Evolutionary conservation across 73 alveolate genomes (phyloP).

Genomic region (Tetrahymena elliotti): DNA sequence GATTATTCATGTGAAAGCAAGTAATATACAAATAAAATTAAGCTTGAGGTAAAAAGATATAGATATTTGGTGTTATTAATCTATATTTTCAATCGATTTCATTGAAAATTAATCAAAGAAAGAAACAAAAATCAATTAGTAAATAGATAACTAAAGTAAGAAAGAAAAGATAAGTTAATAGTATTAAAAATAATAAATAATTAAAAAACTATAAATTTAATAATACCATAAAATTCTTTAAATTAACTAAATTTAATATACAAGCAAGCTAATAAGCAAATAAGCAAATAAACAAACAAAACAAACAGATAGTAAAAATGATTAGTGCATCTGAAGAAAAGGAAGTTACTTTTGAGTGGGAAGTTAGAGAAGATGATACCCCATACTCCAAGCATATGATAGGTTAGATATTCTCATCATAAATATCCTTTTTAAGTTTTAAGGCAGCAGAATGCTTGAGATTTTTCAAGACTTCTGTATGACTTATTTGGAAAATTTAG

Average conservation of each 20-base stretch:
- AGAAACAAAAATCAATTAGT: not conserved
- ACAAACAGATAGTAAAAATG: not conserved
- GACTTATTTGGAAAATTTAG: not conserved
- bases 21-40: not conserved
- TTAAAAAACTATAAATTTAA: not conserved
- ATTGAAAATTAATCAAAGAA: not conserved
- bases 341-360: conserved; percentile 35
- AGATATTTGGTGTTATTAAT: not conserved
- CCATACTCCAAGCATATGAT: conserved; percentile 24
- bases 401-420: not conserved
- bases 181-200: not conserved
- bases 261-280: not conserved
- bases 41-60: not conserved
- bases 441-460: not conserved
- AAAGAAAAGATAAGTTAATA: not conserved
- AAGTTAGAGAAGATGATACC: conserved; percentile 24
- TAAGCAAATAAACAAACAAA: not conserved
- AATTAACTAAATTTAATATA: not conserved
- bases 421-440: not conserved
- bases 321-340: not conserved
- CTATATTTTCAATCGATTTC: not conserved
- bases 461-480: not conserved
- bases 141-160: not conserved
- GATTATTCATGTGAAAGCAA: not conserved
- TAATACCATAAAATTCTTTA: not conserved